Evolutionary conservation across 1,284 basidiomycete genomes (phyloP), one percentile per base, ranked within the genome.

Genomic region (Boletus mariae): DNA sequence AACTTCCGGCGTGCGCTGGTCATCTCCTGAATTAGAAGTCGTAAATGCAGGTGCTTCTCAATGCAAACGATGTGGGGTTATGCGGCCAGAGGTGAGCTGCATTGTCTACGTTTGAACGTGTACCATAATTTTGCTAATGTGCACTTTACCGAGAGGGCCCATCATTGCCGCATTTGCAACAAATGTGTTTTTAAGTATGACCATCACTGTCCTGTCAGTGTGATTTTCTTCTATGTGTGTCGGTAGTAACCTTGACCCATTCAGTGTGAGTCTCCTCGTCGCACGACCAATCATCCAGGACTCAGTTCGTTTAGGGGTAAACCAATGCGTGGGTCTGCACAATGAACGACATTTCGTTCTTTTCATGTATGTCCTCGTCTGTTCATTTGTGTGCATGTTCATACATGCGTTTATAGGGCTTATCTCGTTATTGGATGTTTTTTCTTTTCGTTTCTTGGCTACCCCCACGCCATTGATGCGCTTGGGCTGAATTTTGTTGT

Each of bases 311-410:
- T 20, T 28, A 89, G 94, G 96, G 96, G 87, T 99, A 60, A 98
- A 98, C 68, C 91, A 93, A 79, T 98, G 95, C 64, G 92, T 99
- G 25, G 96, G 97, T 2, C 70, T 98, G 7, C 80, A 96, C 67
- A 99, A 99, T 66, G 95, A 98, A 70, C 83, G 96, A 0, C 93
- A 98, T 72, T 99, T 99, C 64, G 80, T 97, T 32, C 76, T 98
- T 34, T 99, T 98, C 80, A 88, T 98, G 92, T 90, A 55, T 50
- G 37, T 51, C 28, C 5, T 34, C 17, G 41, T 29, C 40, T 5
- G 12, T 41, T 49, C 37, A 10, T 15, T 20, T 17, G 31, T 34
- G 20, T 23, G 8, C 15, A 10, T 41, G 4, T 48, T 10, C 13
- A 12, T 32, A 43, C 51, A 42, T 32, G 0, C 13, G 28, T 53